phyloP scores from a whole-genome alignment of 352 stramenopile genomes.

The Phytopythium litorale region DNA sequence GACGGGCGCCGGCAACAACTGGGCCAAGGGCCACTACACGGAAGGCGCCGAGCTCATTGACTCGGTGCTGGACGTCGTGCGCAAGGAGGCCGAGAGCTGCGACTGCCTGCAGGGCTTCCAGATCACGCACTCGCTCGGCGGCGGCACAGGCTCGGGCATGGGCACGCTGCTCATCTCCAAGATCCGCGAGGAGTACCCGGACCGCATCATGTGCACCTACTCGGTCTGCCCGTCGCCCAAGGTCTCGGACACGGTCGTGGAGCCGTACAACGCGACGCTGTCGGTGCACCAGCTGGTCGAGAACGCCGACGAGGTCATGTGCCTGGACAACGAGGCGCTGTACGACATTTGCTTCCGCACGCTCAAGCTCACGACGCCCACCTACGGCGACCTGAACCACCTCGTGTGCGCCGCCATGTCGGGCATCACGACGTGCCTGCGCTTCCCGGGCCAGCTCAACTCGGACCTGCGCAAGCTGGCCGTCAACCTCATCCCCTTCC shows the following conservation, averaged over 20 bases:
- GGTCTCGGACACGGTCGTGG: constrained; percentile 98
- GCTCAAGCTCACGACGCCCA: constrained; percentile 98
- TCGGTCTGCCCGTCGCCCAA: constrained; percentile 97
- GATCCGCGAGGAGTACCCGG: constrained; percentile 98
- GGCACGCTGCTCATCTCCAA: constrained; percentile 98
- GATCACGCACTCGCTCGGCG: constrained; percentile 99
- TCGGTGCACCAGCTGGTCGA: constrained; percentile 99
- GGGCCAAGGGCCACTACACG: constrained; percentile 99
- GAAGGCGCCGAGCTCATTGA: constrained; percentile 98
- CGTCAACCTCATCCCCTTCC: constrained; percentile 99
- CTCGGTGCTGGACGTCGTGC: constrained; percentile 97
- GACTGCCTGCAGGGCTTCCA: constrained; percentile 99
- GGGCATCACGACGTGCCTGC: constrained; percentile 98
- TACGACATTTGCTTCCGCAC: constrained; percentile 99
- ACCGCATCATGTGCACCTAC: constrained; percentile 99
- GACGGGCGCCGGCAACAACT: constrained; percentile 98
- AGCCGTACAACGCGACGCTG: constrained; percentile 99
- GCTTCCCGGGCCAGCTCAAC: constrained; percentile 99
- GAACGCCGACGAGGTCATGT: constrained; percentile 99
- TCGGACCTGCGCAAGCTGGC: constrained; percentile 98
- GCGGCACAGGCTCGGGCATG: constrained; percentile 98
- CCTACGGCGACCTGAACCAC: constrained; percentile 99
- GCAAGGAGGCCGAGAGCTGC: constrained; percentile 98
- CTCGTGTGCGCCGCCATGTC: constrained; percentile 98
- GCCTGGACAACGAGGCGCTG: constrained; percentile 99